Percentiles rank a stretch among this genome's conserved stretches.
phyloP scores from a whole-genome alignment of 225 moss, liverwort and hornwort species.

The Asterella californica region DNA sequence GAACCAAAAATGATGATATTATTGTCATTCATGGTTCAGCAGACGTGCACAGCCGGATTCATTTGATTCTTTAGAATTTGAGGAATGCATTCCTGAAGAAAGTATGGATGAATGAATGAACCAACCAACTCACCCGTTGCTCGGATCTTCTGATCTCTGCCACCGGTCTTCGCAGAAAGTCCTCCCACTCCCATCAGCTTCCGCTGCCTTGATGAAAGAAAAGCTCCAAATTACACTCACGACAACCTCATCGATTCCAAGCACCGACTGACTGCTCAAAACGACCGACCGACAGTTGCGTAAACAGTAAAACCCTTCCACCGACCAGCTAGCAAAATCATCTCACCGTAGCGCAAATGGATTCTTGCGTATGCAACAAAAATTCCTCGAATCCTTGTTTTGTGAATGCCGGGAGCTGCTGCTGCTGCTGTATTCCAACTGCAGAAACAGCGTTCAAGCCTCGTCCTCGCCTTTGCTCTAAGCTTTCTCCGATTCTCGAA shows the following conservation, averaged over 20 bases:
- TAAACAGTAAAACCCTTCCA: neutral
- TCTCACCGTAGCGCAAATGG: slow-evolving; percentile 57
- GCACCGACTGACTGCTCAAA: neutral
- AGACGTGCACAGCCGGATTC: too few relatives aligned
- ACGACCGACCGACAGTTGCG: neutral
- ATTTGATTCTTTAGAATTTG: neutral
- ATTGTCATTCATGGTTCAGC: too few relatives aligned
- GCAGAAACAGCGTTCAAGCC: neutral
- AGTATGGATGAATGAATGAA: neutral
- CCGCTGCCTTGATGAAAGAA: slow-evolving; percentile 50
- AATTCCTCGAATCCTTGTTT: slow-evolving; percentile 60
- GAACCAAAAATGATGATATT: too few relatives aligned
- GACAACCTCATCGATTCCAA: neutral
- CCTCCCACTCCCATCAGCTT: slow-evolving; percentile 70
- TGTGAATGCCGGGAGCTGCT: slow-evolving; percentile 31
- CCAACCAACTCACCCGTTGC: slow-evolving; percentile 48
- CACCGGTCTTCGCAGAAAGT: slow-evolving; percentile 71
- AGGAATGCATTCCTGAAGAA: neutral
- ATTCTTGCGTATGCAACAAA: slow-evolving; percentile 57
- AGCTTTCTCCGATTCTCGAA: neutral
- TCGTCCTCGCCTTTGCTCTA: neutral
- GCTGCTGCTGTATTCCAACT: neutral
- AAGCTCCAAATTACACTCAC: neutral
- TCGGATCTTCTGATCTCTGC: slow-evolving; percentile 72
- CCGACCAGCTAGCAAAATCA: neutral